phyloP scores from a whole-genome alignment of 306 rosid genomes.

The Phaseolus lunatus region DNA sequence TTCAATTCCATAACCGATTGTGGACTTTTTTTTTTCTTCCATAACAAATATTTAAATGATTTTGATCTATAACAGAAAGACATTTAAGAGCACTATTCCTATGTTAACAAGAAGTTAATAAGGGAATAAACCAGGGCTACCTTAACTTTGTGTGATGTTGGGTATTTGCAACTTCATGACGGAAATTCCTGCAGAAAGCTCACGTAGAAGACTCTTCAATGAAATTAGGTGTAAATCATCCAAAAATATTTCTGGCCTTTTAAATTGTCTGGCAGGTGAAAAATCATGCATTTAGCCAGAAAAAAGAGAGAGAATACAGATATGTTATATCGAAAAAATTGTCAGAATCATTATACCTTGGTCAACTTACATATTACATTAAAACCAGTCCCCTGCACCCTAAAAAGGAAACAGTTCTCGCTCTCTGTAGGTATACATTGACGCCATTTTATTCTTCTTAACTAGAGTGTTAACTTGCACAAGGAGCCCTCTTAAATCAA shows the following conservation, averaged over 20 bases:
- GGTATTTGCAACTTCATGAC: not conserved
- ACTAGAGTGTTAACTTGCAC: constrained; percentile 21
- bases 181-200: not conserved
- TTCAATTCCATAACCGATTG: no score
- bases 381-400: constrained; percentile 5
- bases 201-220: no score
- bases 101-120: no score
- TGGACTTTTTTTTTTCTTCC: no score
- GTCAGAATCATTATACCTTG: constrained; percentile 2
- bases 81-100: no score
- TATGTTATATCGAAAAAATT: not conserved
- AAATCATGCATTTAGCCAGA: not conserved
- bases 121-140: not conserved
- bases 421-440: constrained; percentile 5
- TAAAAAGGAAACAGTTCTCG: not conserved
- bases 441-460: constrained; percentile 14
- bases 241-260: no score
- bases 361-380: constrained; percentile 13
- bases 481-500: not conserved
- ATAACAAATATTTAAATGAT: no score
- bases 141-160: not conserved
- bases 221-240: no score
- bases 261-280: not conserved
- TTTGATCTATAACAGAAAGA: no score
- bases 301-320: not conserved